Percentiles rank a stretch among this genome's conserved stretches.
Conservation (phyloP, 768 basidiomycete species). For the Boletus subparvulus region DNA sequence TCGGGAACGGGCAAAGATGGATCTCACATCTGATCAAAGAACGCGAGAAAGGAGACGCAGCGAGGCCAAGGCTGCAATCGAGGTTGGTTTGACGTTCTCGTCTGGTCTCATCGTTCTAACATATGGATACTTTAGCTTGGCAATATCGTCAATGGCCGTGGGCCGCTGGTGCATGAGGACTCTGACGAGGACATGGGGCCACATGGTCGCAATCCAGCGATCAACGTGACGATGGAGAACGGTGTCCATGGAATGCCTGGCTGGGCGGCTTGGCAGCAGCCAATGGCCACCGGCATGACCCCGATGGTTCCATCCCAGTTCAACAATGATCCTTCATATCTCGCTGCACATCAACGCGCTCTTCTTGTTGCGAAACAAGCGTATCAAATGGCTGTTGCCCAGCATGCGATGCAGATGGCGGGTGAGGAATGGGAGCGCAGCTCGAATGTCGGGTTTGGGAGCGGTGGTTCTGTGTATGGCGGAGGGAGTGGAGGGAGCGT, state of each 20-base stretch:
- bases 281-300: constrained; percentile 24
- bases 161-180: constrained; percentile 56
- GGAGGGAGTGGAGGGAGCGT: constrained; percentile 44
- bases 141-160: constrained; percentile 81
- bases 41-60: constrained; percentile 72
- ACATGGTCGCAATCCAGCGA: constrained; percentile 24
- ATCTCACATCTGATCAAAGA: constrained; percentile 46
- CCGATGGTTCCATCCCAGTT: constrained; percentile 42
- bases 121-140: constrained; percentile 56
- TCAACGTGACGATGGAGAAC: constrained; percentile 39
- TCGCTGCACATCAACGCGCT: constrained; percentile 84
- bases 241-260: constrained; percentile 32
- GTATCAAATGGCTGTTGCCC: constrained; percentile 87
- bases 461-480: constrained; percentile 37
- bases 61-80: constrained; percentile 85
- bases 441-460: constrained; percentile 50
- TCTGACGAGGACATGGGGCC: constrained; percentile 39
- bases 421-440: constrained; percentile 89
- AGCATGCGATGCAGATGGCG: constrained; percentile 87
- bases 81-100: constrained; percentile 46
- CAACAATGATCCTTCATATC: constrained; percentile 52
- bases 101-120: background rate
- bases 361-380: constrained; percentile 87
- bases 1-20: constrained; percentile 32
- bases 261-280: constrained; percentile 32